Conservation (phyloP, 139 green algal species). For the Gonium pectorale region DNA sequence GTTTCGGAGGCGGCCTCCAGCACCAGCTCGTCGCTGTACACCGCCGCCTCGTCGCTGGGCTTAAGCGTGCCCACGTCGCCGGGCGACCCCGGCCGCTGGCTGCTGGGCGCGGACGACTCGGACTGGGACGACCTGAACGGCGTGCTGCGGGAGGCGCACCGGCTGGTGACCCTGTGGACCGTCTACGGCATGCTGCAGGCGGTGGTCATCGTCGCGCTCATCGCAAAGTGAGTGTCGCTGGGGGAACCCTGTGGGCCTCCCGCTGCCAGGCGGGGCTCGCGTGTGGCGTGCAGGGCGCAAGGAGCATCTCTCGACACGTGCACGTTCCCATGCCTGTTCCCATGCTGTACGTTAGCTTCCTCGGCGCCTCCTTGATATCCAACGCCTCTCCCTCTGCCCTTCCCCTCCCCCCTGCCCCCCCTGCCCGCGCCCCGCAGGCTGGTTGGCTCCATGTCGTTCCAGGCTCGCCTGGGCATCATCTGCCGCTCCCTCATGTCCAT, state of each 20-base stretch:
- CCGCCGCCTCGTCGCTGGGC: not conserved
- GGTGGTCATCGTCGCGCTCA: slow-evolving; percentile 54
- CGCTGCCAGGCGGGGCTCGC: not conserved
- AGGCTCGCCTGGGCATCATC: slow-evolving; percentile 60
- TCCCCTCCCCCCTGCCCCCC: not conserved
- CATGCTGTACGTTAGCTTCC: no score
- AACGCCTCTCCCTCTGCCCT: not conserved
- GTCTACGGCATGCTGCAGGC: slow-evolving; percentile 56
- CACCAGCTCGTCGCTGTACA: not conserved
- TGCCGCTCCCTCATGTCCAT: slow-evolving; percentile 40
- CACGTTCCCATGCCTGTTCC: no score
- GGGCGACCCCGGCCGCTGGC: slow-evolving; percentile 48
- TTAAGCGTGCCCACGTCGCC: not conserved
- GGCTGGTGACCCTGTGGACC: slow-evolving; percentile 48
- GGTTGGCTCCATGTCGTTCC: slow-evolving; percentile 51
- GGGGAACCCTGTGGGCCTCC: not conserved
- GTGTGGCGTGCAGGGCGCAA: no score
- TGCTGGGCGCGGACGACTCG: slow-evolving; percentile 30
- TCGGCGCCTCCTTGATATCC: not conserved
- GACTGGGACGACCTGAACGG: slow-evolving; percentile 31
- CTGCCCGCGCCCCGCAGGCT: slow-evolving; percentile 25
- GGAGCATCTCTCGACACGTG: no score
- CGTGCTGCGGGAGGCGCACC: slow-evolving; percentile 26
- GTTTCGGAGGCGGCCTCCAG: not conserved
- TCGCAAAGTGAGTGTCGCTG: slow-evolving; percentile 43